A percentile compares a stretch with the other conserved stretches of the same genome.
phyloP scores from a whole-genome alignment of 306 rosid genomes.

The Vicia sativa region DNA sequence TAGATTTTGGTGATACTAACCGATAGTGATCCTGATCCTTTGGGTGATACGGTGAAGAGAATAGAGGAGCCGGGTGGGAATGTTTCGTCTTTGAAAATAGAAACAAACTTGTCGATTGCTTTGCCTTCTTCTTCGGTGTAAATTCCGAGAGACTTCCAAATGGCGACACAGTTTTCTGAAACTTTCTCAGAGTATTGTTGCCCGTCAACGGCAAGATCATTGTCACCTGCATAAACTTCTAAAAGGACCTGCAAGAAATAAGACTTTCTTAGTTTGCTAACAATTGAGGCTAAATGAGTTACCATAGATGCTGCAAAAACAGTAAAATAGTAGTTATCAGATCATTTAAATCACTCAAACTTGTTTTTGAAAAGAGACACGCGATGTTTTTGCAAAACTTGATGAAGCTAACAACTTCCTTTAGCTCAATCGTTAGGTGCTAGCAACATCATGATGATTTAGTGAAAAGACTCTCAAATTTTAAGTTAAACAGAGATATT shows the following conservation, averaged over 20 bases:
- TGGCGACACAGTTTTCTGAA: conserved; percentile 64
- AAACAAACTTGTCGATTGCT: conserved; percentile 63
- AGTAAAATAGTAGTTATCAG: no score
- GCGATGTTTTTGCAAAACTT: not conserved
- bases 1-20: conserved; percentile 40
- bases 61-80: conserved; percentile 81
- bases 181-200: conserved; percentile 75
- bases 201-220: conserved; percentile 76
- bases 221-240: conserved; percentile 57
- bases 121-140: conserved; percentile 72
- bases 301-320: no score
- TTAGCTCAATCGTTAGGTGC: not conserved
- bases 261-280: not conserved
- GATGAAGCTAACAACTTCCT: not conserved
- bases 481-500: no score
- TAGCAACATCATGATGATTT: not conserved
- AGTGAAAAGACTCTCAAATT: not conserved
- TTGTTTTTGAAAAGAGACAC: not conserved
- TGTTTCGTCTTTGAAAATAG: conserved; percentile 58
- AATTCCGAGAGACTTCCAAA: conserved; percentile 72
- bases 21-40: conserved; percentile 60
- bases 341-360: not conserved
- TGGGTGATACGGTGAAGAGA: conserved; percentile 66
- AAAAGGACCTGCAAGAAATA: conserved; percentile 40
- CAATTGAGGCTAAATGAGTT: not conserved